Conservation (phyloP, 2,329 filamentous ascomycete genomes). For the Ophiosphaerella herpotricha region DNA sequence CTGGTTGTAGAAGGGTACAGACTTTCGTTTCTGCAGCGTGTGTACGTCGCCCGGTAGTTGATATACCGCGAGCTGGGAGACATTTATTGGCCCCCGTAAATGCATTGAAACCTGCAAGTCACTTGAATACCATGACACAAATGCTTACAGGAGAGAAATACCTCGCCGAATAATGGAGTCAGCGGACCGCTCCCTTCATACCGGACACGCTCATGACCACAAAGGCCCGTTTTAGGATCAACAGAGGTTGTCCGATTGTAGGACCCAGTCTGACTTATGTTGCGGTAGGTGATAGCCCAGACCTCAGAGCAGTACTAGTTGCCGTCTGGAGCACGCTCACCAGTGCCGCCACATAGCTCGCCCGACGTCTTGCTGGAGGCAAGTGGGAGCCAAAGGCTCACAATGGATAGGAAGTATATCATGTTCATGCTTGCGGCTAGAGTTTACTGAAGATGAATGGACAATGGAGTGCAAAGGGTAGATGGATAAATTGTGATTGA, state of each 20-base stretch:
- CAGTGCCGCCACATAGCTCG: slow-evolving; percentile 42
- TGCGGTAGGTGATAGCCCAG: slow-evolving; percentile 68
- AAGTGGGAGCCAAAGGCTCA: slow-evolving; percentile 12
- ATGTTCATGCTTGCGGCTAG: slow-evolving; percentile 21
- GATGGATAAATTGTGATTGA: too few species aligned
- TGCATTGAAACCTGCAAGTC: slow-evolving; percentile 67
- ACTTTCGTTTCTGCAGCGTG: slow-evolving; percentile 18
- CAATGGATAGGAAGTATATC: slow-evolving; percentile 20
- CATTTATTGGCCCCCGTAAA: slow-evolving; percentile 69
- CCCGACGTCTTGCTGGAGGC: slow-evolving; percentile 31
- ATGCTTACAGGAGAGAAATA: slow-evolving; percentile 47
- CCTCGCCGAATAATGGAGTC: slow-evolving; percentile 72
- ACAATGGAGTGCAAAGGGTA: too few species aligned
- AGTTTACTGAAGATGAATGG: slow-evolving; percentile 8
- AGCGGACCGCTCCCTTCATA: slow-evolving; percentile 67
- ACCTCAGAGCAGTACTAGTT: slow-evolving; percentile 72
- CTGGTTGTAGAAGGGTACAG: slow-evolving; percentile 24
- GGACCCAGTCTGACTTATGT: slow-evolving; percentile 62
- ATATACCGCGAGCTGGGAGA: slow-evolving; percentile 74
- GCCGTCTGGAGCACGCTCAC: slow-evolving; percentile 47
- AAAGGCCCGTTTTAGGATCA: slow-evolving; percentile 59
- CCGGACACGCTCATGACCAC: slow-evolving; percentile 55
- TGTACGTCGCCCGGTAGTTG: slow-evolving; percentile 47
- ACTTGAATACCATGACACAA: slow-evolving; percentile 5
- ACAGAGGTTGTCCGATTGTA: slow-evolving; percentile 70